A percentile compares a stretch with the other conserved stretches of the same genome.
phyloP scores from a whole-genome alignment of 2,329 filamentous ascomycete species.

The Diaporthe sp. region DNA sequence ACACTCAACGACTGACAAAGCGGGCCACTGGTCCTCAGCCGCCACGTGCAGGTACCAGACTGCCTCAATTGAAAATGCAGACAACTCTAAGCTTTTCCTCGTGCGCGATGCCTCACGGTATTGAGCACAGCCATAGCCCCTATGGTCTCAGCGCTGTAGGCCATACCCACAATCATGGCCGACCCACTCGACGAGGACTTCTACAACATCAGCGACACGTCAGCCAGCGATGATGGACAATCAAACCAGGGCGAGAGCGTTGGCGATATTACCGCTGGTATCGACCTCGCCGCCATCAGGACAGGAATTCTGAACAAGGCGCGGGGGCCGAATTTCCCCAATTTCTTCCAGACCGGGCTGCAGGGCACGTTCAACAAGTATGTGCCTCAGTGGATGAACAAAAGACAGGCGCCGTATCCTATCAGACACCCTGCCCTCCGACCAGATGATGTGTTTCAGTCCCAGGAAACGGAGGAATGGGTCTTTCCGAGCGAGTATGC shows the following conservation, averaged over 20 bases:
- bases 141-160: background rate
- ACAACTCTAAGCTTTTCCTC: background rate
- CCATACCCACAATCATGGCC: background rate
- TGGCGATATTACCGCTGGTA: background rate
- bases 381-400: background rate
- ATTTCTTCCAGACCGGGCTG: background rate
- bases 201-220: background rate
- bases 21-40: too few relatives aligned
- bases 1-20: background rate
- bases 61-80: background rate
- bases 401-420: background rate
- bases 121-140: background rate
- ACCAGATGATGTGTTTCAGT: background rate
- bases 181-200: background rate
- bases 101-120: too few relatives aligned
- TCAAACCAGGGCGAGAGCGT: background rate
- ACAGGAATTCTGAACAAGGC: background rate
- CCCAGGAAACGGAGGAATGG: background rate
- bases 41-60: background rate
- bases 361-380: background rate
- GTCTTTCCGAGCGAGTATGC: conserved; percentile 3
- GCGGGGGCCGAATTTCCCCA: background rate
- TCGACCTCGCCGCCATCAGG: background rate
- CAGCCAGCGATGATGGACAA: background rate
- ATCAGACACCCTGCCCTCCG: conserved; percentile 6